Evolutionary conservation across 306 rosid species (phyloP).

Genomic region (Malus sieversii): DNA sequence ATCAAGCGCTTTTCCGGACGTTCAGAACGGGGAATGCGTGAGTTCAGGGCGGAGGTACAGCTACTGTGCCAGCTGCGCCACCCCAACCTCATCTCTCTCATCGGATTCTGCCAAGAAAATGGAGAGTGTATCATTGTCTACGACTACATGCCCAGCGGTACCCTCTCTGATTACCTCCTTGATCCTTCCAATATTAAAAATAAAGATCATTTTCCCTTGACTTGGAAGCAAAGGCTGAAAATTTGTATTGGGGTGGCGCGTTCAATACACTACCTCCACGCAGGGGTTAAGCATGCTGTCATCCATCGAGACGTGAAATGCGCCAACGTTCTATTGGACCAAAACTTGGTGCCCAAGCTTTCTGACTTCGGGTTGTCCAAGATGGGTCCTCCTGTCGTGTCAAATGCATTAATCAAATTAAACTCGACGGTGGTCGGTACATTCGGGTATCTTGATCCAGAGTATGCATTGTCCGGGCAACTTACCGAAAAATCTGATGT

Average conservation of each 20-base stretch:
- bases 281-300: neutral
- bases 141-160: constrained; percentile 1
- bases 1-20: neutral
- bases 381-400: neutral
- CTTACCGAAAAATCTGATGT: neutral
- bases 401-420: neutral
- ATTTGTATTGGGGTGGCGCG: neutral
- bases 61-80: constrained; percentile 5
- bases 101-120: constrained; percentile 7
- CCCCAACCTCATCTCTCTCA: constrained; percentile 1
- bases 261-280: neutral
- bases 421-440: neutral
- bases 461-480: neutral
- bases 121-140: neutral
- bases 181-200: neutral
- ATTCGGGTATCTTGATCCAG: neutral
- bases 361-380: neutral
- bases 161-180: neutral
- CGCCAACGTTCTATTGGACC: neutral
- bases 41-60: neutral
- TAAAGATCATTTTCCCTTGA: no score
- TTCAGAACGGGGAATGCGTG: neutral
- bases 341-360: neutral
- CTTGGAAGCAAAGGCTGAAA: neutral
- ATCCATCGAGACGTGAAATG: neutral